Base-by-base conservation (phyloP, 1,284 basidiomycete genomes). In the Heliocybe sulcata region DNA sequence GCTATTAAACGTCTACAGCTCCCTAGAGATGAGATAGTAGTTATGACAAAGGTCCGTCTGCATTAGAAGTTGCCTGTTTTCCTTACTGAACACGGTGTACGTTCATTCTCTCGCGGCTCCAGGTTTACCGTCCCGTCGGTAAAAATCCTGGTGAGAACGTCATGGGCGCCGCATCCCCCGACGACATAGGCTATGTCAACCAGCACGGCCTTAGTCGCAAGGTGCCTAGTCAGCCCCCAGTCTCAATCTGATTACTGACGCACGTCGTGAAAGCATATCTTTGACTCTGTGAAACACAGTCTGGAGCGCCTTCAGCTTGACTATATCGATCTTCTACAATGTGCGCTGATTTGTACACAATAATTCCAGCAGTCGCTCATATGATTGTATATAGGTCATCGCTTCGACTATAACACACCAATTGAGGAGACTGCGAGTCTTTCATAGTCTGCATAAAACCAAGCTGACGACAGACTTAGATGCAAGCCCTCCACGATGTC, bases 251-350 rank as follows among this genome's bases (percentile, higher is more conserved):
- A n/a, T 22, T 23, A 35, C n/a, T 55, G 2, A 33, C 25, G 19
- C 33, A 11, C 9, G n/a, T 65, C n/a, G 42, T 55, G 47, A 51
- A 54, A 83, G 77, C 82, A 85, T 60, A 88, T 90, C 57, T 90
- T 90, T 58, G 83, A 84, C 20, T 76, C 82, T 0, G 82, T 91
- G 45, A 82, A 88, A 61, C 73, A 74, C 48, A 85, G 83, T 53
- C 66, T 89, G 53, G 71, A 82, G 59, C 76, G 87, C 23, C 77
- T 90, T 22, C 80, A 83, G 57, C 68, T 88, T 4, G 85, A 90
- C 51, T 85, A 89, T 61, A 75, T 91, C 59, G 87, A 89, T 59
- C 64, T 89, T 2, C 71, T 86, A 19, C 83, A 85, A 68, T 83
- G 80, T 56, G 8, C 11, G 47, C 6, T n/a, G 22, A 16, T 3